Conservation (phyloP, 441 rosid species). For the Erodium moschatum region DNA sequence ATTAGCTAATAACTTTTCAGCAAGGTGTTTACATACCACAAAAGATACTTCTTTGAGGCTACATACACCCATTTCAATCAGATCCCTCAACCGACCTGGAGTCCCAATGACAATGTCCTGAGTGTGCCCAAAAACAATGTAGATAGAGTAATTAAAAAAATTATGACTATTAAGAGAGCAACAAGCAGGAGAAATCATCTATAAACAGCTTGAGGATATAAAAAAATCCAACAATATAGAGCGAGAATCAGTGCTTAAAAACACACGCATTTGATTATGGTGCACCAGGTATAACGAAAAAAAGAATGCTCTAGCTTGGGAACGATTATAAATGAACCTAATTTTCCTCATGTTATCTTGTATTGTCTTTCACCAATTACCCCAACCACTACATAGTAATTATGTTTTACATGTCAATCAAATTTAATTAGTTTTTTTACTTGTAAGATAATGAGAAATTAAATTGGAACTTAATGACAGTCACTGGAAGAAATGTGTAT, state of each 20-base stretch:
- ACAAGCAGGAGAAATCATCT: neutral
- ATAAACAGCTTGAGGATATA: neutral
- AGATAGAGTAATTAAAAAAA: slow-evolving; percentile 6
- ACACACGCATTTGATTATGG: neutral
- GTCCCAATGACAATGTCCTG: slow-evolving; percentile 87
- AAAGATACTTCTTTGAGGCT: slow-evolving; percentile 61
- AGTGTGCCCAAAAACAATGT: slow-evolving; percentile 9
- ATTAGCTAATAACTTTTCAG: slow-evolving; percentile 5
- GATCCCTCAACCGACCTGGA: slow-evolving; percentile 86
- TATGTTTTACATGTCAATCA: neutral
- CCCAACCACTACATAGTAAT: too few species aligned
- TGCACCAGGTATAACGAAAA: neutral
- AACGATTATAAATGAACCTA: neutral
- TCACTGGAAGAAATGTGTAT: neutral
- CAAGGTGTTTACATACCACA: slow-evolving; percentile 60
- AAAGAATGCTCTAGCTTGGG: neutral
- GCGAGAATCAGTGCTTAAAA: neutral
- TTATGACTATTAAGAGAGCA: neutral
- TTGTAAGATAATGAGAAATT: neutral
- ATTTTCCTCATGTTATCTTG: neutral
- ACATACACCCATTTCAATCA: slow-evolving; percentile 69
- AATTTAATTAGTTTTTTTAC: neutral
- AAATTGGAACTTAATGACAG: neutral
- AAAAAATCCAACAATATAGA: neutral
- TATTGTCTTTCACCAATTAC: neutral